These are phyloP conservation scores for Xylaria sp. DNA, from an alignment of 495 filamentous ascomycete species.

Conservation along the genomic window DNA sequence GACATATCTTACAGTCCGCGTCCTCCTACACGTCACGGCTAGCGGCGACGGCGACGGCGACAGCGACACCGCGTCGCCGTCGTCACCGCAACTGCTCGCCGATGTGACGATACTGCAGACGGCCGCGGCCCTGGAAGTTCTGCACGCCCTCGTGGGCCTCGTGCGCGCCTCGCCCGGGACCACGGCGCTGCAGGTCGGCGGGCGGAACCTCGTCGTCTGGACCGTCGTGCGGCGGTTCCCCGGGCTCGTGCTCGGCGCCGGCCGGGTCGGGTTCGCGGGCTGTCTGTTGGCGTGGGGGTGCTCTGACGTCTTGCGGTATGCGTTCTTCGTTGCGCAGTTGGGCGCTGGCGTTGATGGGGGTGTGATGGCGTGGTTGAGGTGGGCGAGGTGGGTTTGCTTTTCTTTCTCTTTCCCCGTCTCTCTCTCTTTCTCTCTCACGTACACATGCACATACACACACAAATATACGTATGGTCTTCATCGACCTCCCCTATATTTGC, in stretches of 20 bases:
- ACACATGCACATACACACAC: too few species aligned
- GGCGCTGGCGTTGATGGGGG: background rate
- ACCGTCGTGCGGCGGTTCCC: slow-evolving; percentile 24
- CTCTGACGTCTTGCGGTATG: slow-evolving; percentile 2
- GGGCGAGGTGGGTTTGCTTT: slow-evolving; percentile 14
- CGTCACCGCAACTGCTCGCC: background rate
- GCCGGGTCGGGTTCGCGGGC: background rate
- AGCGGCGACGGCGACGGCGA: too few species aligned
- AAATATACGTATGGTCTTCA: too few species aligned
- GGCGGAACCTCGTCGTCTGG: slow-evolving; percentile 26
- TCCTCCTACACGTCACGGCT: background rate
- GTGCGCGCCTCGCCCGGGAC: slow-evolving; percentile 14
- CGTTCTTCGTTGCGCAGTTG: background rate
- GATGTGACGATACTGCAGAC: background rate
- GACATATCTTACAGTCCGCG: slow-evolving; percentile 16
- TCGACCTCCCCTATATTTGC: background rate
- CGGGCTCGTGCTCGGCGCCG: background rate
- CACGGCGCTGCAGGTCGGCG: slow-evolving; percentile 27
- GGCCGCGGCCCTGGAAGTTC: slow-evolving; percentile 14
- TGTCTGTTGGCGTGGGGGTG: slow-evolving; percentile 12
- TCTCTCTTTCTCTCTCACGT: background rate
- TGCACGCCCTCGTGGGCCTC: slow-evolving; percentile 10
- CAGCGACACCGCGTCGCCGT: too few species aligned
- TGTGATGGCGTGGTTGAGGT: slow-evolving; percentile 5
- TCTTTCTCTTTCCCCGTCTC: background rate